Evolutionary conservation across 176 grass and related monocot genomes (phyloP), one percentile per base, ranked within the genome.

Genomic region (Miscanthus lutarioriparius): DNA sequence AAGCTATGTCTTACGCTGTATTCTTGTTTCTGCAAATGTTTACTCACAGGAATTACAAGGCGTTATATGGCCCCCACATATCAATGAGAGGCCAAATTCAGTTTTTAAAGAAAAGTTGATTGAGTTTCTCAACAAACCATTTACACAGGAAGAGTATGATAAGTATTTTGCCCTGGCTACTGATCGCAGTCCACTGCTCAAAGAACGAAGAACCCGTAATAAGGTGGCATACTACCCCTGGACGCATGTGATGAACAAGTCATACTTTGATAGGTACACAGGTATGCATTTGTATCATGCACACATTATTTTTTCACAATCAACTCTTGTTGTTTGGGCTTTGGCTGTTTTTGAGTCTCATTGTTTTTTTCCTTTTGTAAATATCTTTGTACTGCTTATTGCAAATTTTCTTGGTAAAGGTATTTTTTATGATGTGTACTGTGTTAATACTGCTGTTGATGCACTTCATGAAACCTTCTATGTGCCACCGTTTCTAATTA

Each of bases 241-340:
- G 41, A 72, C 19, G 44, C 32, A 93, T 70, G 76, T 84, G 71
- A 56, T 64, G 61, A 86, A 83, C 23, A 70, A 70, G 67, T 98
- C 92, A 64, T 93, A 91, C 75, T 92, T 93, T 64, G 92, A 95
- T 85, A 14, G 8, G 26, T 70, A 87, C 68, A 92, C 92, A 70
- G 95, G 95, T 97, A 88, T 72, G 82, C 26, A 72, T 81, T 73
- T 67, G 5, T 89, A 54, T 64, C 28, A 22, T 62, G 64, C 37
- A 27, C 45, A 76, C 40, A 77, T 16, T 77, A 19, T 39, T 17
- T 49, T 17, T 81, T 40, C 13, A 47, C 17, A 44, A 35, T 8
- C 67, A 26, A 27, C 23, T 38, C 77, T 90, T 47, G 49, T 81
- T 64, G 19, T 65, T 82, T 90, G 15, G 15, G 53, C 33, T 73